Percentiles rank a stretch among this genome's conserved stretches.
Evolutionary conservation across 768 basidiomycete genomes (phyloP).

Genomic region (Agaricus subrufescens): DNA sequence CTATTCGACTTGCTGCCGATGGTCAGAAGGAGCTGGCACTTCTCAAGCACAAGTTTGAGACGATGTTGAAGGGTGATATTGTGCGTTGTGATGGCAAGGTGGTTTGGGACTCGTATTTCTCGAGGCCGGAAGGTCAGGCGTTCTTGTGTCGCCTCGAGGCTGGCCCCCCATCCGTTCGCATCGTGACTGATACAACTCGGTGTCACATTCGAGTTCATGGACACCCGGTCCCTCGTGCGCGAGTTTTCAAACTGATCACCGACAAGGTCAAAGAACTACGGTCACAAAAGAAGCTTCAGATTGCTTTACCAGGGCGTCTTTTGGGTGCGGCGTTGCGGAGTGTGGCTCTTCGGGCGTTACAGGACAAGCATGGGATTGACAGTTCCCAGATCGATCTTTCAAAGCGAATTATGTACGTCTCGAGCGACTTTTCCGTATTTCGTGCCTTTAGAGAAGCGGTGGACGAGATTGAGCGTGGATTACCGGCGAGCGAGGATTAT

Average conservation of each 20-base stretch:
- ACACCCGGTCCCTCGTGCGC: constrained; percentile 30
- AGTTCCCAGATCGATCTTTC: constrained; percentile 48
- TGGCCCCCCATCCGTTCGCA: constrained; percentile 31
- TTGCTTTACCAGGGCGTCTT: constrained; percentile 43
- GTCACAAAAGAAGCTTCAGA: constrained; percentile 32
- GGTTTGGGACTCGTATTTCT: constrained; percentile 67
- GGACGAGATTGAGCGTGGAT: constrained; percentile 33
- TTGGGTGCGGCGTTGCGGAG: constrained; percentile 39
- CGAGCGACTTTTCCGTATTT: constrained; percentile 43
- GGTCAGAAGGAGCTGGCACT: constrained; percentile 43
- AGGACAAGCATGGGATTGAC: constrained; percentile 47
- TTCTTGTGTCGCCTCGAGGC: constrained; percentile 44
- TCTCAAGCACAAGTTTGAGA: constrained; percentile 59
- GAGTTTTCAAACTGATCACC: constrained; percentile 41
- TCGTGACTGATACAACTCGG: constrained; percentile 36
- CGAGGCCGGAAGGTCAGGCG: constrained; percentile 27
- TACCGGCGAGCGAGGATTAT: constrained; percentile 15
- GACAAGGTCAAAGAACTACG: constrained; percentile 40
- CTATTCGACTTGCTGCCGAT: constrained; percentile 47
- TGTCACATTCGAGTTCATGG: constrained; percentile 56
- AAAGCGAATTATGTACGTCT: constrained; percentile 41
- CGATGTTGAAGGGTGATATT: constrained; percentile 57
- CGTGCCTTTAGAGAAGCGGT: constrained; percentile 24
- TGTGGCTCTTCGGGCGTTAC: constrained; percentile 40
- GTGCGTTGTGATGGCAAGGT: constrained; percentile 45